These are phyloP conservation scores for Xylogone sp. DNA, from an alignment of 2,329 filamentous ascomycete genomes.

Conservation along the genomic window DNA sequence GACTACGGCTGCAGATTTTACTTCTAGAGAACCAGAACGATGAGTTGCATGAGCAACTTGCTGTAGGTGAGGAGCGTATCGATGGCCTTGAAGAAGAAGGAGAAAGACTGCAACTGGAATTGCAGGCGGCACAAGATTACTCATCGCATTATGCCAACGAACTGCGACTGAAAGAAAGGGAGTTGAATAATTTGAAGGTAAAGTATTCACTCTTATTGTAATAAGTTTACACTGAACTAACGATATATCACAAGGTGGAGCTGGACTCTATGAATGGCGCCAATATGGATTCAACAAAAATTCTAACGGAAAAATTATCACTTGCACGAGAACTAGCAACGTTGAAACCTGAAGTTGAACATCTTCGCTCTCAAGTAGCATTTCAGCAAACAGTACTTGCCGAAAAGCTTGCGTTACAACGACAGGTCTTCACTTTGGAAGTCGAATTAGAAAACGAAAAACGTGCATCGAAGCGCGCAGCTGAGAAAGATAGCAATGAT, in stretches of 20 bases:
- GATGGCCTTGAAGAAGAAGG: constrained; percentile 48
- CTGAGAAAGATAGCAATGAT: constrained; percentile 36
- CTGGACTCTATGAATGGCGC: constrained; percentile 63
- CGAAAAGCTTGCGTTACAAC: constrained; percentile 77
- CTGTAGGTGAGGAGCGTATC: constrained; percentile 56
- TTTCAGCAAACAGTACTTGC: constrained; percentile 65
- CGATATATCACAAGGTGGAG: constrained; percentile 53
- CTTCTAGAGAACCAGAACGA: constrained; percentile 74
- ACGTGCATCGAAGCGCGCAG: constrained; percentile 58
- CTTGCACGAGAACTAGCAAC: constrained; percentile 55
- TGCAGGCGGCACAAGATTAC: constrained; percentile 41
- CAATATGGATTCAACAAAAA: constrained; percentile 65
- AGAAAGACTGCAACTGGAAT: constrained; percentile 43
- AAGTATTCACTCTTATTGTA: neutral
- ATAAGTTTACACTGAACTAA: neutral
- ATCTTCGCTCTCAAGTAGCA: constrained; percentile 53
- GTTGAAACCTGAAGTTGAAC: constrained; percentile 58
- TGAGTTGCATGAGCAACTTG: constrained; percentile 59
- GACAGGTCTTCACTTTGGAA: constrained; percentile 72
- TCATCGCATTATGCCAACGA: constrained; percentile 29
- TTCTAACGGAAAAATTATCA: constrained; percentile 62
- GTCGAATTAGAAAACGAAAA: constrained; percentile 82
- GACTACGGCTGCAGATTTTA: constrained; percentile 64
- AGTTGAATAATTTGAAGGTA: constrained; percentile 54
- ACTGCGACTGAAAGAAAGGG: constrained; percentile 45